Base-by-base conservation (phyloP, 1,139 yeast species). In the Hyphopichia pseudoburtonii region DNA sequence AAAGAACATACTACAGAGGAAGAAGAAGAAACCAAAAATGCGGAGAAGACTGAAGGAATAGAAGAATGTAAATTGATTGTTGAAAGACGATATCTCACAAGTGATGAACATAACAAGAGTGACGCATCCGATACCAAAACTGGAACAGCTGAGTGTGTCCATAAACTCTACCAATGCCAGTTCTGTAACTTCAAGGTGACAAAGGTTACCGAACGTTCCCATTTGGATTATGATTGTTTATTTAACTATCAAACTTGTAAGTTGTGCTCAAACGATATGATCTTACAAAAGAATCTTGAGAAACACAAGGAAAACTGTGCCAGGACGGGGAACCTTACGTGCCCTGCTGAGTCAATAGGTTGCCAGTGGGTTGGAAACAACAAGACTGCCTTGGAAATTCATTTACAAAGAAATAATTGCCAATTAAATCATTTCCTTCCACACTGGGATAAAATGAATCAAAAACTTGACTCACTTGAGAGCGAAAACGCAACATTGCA, bases 341-440 rank as follows among this genome's bases (percentile, higher is more conserved):
- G 76, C 40, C 75, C 74, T 1, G 76, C 75, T 1, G 50, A 53
- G 30, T 60, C 54, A 17, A 66, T 70, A 21, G 76, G 76, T 6
- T 70, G 76, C 40, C 54, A 48, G 28, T 70, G 73, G 67, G 51
- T 61, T 3, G 76, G 75, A 0, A 57, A 54, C 18, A 68, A 57
- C 37, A 64, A 63, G 30, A 60, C 73, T 1, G 55, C 72, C 12
- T 50, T 69, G 32, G 76, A 70, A 34, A 64, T 66, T 21, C 76
- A 70, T 45, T 35, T 62, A 10, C 56, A 57, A 29, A 52, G 57
- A 29, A 51, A 51, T 18, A 57, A 56, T 35, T 70, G 76, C 43
- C 70, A 60, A 33, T 48, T 70, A 14, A 53, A 55, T 40, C 56
- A 53, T 30, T 46, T 68, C 21, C 42, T 66, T 12, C 74, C 75